These are phyloP conservation scores for Vigna mungo DNA, from an alignment of 306 rosid species.

Conservation along the genomic window DNA sequence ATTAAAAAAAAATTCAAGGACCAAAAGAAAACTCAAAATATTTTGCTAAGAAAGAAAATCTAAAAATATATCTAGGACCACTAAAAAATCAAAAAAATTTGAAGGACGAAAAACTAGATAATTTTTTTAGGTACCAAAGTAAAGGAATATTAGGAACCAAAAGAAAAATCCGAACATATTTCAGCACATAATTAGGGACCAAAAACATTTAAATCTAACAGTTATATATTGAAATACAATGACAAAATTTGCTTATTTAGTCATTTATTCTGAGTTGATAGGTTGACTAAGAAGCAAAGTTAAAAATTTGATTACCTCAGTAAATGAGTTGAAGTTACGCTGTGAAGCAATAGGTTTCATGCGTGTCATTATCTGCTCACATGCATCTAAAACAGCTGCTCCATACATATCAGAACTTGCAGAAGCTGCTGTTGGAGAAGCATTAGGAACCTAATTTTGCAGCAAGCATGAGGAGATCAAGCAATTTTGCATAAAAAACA, in stretches of 20 bases:
- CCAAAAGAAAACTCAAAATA: too few relatives aligned
- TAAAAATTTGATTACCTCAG: conserved; percentile 58
- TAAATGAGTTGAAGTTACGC: conserved; percentile 69
- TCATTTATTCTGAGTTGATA: conserved; percentile 31
- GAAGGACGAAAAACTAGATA: too few relatives aligned
- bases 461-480: conserved; percentile 43
- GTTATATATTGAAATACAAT: conserved; percentile 28
- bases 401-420: conserved; percentile 98
- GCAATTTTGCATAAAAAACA: conserved; percentile 33
- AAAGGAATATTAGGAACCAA: too few relatives aligned
- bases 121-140: too few relatives aligned
- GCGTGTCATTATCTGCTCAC: conserved; percentile 84
- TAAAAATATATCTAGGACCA: too few relatives aligned
- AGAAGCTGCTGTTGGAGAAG: conserved; percentile 97
- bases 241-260: background rate
- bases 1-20: too few relatives aligned
- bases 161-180: too few relatives aligned
- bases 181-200: too few relatives aligned
- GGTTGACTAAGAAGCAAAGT: conserved; percentile 36
- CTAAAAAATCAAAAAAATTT: too few relatives aligned
- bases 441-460: conserved; percentile 78
- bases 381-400: conserved; percentile 95
- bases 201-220: background rate
- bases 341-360: conserved; percentile 84
- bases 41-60: too few relatives aligned